phyloP scores from a whole-genome alignment of 306 rosid species.

The Canavalia gladiata region DNA sequence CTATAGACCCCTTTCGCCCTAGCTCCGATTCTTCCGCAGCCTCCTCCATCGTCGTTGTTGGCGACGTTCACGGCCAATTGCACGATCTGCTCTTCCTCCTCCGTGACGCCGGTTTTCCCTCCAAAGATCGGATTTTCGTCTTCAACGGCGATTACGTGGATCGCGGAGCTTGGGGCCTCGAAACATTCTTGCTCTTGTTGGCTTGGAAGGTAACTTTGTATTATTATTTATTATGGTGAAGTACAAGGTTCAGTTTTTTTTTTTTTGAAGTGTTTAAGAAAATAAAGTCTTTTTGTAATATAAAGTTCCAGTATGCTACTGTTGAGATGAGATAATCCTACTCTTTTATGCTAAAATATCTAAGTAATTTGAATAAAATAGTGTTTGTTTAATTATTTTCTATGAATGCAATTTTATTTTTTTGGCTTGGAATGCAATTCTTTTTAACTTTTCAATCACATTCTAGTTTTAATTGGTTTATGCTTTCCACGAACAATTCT shows the following conservation, averaged over 20 bases:
- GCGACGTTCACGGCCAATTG: slow-evolving; percentile 85
- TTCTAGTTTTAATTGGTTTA: background rate
- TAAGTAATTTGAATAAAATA: no score
- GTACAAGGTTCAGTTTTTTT: background rate
- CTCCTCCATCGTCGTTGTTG: slow-evolving; percentile 62
- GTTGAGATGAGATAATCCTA: no score
- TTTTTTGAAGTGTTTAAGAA: background rate
- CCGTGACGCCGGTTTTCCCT: slow-evolving; percentile 72
- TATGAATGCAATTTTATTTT: background rate
- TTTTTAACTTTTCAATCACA: background rate
- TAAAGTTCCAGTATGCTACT: no score
- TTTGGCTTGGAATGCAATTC: background rate
- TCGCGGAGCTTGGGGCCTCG: slow-evolving; percentile 96
- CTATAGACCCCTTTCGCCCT: slow-evolving; percentile 57
- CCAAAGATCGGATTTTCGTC: slow-evolving; percentile 66
- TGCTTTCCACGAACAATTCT: background rate
- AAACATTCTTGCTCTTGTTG: slow-evolving; percentile 72
- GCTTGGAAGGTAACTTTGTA: slow-evolving; percentile 72
- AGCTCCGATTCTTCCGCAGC: slow-evolving; percentile 42
- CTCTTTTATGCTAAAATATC: no score
- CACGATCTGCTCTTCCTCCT: slow-evolving; percentile 81
- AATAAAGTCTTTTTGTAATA: background rate
- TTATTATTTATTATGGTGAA: background rate
- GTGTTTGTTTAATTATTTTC: background rate
- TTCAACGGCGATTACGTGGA: slow-evolving; percentile 94